These are phyloP conservation scores for Solanum megistacrolobum DNA, from an alignment of 257 asterid genomes.

Conservation along the genomic window DNA sequence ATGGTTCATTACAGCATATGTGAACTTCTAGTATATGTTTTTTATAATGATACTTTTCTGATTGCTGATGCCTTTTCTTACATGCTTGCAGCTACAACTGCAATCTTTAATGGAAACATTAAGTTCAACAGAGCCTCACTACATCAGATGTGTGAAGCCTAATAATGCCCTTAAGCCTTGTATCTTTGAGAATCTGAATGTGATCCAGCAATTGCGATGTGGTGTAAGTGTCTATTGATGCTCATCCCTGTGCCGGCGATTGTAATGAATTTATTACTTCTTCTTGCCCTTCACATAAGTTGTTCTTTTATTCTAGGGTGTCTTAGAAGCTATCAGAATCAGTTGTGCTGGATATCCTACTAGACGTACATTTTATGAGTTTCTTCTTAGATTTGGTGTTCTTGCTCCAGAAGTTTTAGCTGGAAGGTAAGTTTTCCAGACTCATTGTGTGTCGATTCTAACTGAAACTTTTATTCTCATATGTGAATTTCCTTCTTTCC, in stretches of 20 bases:
- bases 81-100: slow-evolving; percentile 77
- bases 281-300: not conserved
- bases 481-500: not conserved
- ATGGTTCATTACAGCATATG: not conserved
- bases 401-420: slow-evolving; percentile 69
- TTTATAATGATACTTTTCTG: slow-evolving; percentile 4
- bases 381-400: slow-evolving; percentile 97
- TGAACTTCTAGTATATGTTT: not conserved
- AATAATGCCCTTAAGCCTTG: slow-evolving; percentile 89
- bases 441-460: not conserved
- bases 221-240: slow-evolving; percentile 69
- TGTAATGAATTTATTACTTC: not conserved
- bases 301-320: slow-evolving; percentile 48
- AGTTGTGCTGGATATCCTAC: slow-evolving; percentile 99
- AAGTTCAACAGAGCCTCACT: slow-evolving; percentile 92
- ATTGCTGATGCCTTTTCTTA: slow-evolving; percentile 15
- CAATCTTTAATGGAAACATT: slow-evolving; percentile 97
- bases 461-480: not conserved
- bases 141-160: slow-evolving; percentile 98
- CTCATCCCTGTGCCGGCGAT: not conserved
- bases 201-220: slow-evolving; percentile 95
- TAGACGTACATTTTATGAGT: slow-evolving; percentile 91
- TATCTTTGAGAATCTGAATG: slow-evolving; percentile 79
- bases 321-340: slow-evolving; percentile 95
- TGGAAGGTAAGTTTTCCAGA: slow-evolving; percentile 41